Evolutionary conservation across 139 green algal genomes (phyloP).

Genomic region (Closterium sp.): DNA sequence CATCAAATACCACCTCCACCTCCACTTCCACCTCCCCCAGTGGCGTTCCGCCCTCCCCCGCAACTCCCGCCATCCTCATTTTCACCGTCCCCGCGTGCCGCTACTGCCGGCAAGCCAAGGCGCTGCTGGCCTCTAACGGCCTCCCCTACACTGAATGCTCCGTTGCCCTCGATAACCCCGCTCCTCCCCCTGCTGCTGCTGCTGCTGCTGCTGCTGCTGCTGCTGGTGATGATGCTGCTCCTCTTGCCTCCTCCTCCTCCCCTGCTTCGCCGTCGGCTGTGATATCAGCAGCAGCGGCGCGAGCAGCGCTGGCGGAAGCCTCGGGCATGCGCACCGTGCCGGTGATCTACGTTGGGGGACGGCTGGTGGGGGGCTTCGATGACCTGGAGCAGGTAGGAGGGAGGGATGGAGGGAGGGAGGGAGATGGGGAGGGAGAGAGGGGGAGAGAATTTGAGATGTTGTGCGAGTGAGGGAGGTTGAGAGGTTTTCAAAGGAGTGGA

Average conservation of each 20-base stretch:
- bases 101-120: neutral
- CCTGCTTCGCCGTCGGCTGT: neutral
- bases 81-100: neutral
- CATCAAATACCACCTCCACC: neutral
- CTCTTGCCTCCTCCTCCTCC: no score
- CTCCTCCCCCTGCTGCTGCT: neutral
- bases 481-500: no score
- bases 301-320: neutral
- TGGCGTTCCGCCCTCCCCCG: neutral
- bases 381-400: conserved; percentile 47
- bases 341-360: conserved; percentile 75
- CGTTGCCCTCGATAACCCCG: neutral
- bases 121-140: neutral
- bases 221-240: neutral
- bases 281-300: neutral
- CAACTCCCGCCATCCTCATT: neutral
- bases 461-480: neutral
- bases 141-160: neutral
- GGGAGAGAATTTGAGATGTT: neutral
- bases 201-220: neutral
- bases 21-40: neutral
- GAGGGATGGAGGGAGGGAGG: neutral
- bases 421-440: neutral
- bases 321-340: conserved; percentile 76
- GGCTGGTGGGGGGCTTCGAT: conserved; percentile 74